Base-by-base conservation (phyloP, 2,329 filamentous ascomycete genomes). In the Phoma sp. region DNA sequence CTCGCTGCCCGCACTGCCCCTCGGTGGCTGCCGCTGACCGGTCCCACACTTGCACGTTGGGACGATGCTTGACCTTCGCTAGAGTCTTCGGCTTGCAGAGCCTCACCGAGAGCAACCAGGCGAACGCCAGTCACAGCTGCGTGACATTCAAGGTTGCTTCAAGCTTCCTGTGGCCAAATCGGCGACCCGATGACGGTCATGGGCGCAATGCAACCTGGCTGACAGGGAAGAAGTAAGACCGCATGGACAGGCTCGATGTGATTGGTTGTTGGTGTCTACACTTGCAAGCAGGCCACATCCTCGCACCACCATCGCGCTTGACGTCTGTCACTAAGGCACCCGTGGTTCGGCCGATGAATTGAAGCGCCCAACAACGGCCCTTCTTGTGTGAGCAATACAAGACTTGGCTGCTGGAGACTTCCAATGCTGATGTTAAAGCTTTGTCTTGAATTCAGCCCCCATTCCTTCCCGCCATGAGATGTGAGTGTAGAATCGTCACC, bases 11-110 rank as follows among this genome's bases (percentile, higher is more conserved):
- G 32, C 40, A 32, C 42, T 36, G 41, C 41, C 41, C 36, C 51
- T 25, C 45, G 35, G 45, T 44, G 45, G 51, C 45, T 47, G 43
- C 50, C 50, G 51, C 46, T 54, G 52, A 49, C 52, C 52, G 45
- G 45, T 54, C 45, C 45, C 45, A 37, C 25, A 22, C 50, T 53
- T 43, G 27, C 24, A 38, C 43, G 29, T 25, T 42, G 38, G n/a
- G 24, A 32, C 42, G 38, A 42, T 37, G 50, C 50, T 52, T 52
- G 38, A 52, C 36, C 40, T 47, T 52, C 32, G 43, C 43, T 43
- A 32, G 43, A 14, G 23, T 14, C n/a, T 37, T 33, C 49, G 42
- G 49, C 43, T 52, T 30, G 37, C 49, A 38, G 50, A 53, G 38
- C 50, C 50, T 47, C 50, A 47, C 41, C 6, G 29, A 45, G 13